phyloP scores from a whole-genome alignment of 1,139 yeast species.

The Suhomyces kunorum region DNA sequence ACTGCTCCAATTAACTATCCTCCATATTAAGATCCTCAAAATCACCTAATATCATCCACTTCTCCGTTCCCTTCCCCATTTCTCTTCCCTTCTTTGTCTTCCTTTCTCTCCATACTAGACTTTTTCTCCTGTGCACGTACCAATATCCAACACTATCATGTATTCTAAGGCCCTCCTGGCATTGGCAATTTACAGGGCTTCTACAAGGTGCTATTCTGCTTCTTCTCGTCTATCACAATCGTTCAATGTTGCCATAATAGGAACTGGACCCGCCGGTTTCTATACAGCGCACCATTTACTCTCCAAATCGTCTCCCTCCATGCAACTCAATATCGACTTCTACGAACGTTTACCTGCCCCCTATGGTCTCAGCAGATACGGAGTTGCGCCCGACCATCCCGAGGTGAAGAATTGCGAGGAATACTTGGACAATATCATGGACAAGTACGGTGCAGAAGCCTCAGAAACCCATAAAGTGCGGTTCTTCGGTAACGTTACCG shows the following conservation, averaged over 20 bases:
- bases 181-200: no score
- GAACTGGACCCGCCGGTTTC: slow-evolving; percentile 97
- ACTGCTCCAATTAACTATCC: no score
- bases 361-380: slow-evolving; percentile 85
- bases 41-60: no score
- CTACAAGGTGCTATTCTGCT: background rate
- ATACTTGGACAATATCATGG: slow-evolving; percentile 66
- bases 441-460: slow-evolving; percentile 14
- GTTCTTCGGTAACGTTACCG: slow-evolving; percentile 72
- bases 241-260: slow-evolving; percentile 65
- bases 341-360: slow-evolving; percentile 89
- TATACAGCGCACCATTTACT: slow-evolving; percentile 81
- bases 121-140: background rate
- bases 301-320: slow-evolving; percentile 41
- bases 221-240: background rate
- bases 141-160: background rate
- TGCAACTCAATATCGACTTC: slow-evolving; percentile 51
- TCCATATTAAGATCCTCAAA: no score
- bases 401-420: slow-evolving; percentile 92
- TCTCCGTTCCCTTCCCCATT: no score
- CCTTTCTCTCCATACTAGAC: background rate
- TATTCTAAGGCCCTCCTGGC: background rate
- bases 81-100: no score
- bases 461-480: slow-evolving; percentile 36
- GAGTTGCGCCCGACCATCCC: slow-evolving; percentile 99